Evolutionary conservation across 2,329 filamentous ascomycete species (phyloP), one percentile per base, ranked within the genome.

Genomic region (Botrytis paeoniae): DNA sequence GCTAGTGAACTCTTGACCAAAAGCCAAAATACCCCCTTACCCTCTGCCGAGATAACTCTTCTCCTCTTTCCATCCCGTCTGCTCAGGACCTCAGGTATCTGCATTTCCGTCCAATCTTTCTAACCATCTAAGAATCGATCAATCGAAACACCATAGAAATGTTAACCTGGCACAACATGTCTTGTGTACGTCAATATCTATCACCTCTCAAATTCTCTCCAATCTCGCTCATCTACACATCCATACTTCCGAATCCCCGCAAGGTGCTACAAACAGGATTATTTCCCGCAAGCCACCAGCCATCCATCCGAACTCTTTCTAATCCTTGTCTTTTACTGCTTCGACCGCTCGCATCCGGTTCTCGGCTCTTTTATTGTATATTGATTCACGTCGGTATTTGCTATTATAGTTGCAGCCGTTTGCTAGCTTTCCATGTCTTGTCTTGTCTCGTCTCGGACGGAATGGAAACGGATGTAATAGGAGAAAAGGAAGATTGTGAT

Each of bases 201-300:
- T 68, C 65, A 68, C 35, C 35, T 68, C 35, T 68, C 48, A 22
- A 68, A 57, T 57, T 68, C 35, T 57, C 48, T 41, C 25, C 65
- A 39, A 57, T 68, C 48, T 68, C 35, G 25, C 48, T 57, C 48
- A 68, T 68, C 48, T 68, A 41, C 64, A 57, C 41, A 68, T 68
- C 48, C 35, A 39, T 39, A 54, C 5, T 9, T 37, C 48, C 37
- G 48, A 41, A 57, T 68, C 48, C 48, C 48, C n/a, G 65, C 20
- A 16, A 41, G 0, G 18, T 68, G 35, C 65, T 22, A 41, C 16
- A 57, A 68, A 57, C 48, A 41, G 65, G n/a, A 41, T 32, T 57
- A 32, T 41, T 68, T 57, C 9, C 48, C 48, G 35, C n/a, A 29
- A 41, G 48, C 45, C n/a, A 57, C 37, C 48, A 4, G 20, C 8